phyloP scores from a whole-genome alignment of 768 basidiomycete species.

The Leccinum truebloodii region DNA sequence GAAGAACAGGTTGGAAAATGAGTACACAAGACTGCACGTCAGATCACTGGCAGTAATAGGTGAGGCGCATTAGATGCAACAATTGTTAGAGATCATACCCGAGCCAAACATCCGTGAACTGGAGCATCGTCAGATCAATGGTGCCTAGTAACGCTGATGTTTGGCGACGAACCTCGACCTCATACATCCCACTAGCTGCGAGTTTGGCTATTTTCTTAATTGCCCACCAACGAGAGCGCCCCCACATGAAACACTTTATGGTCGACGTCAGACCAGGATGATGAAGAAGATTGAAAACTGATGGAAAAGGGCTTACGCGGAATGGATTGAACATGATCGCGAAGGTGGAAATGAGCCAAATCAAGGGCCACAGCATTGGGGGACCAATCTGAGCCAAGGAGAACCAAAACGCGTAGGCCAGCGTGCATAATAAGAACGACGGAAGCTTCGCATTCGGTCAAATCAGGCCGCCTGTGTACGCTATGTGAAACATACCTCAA shows the following conservation, averaged over 20 bases:
- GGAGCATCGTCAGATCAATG: slow-evolving; percentile 7
- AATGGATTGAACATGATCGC: slow-evolving; percentile 75
- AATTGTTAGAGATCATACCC: slow-evolving; percentile 48
- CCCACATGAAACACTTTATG: slow-evolving; percentile 43
- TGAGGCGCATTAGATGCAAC: slow-evolving; percentile 8
- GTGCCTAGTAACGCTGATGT: background rate
- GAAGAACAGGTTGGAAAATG: slow-evolving; percentile 70
- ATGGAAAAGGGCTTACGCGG: slow-evolving; percentile 42
- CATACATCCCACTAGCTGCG: slow-evolving; percentile 64
- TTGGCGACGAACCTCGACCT: slow-evolving; percentile 62
- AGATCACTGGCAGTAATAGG: slow-evolving; percentile 57
- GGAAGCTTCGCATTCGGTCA: slow-evolving; percentile 58
- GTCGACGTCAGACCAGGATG: background rate
- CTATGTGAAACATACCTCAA: slow-evolving; percentile 47
- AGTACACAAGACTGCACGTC: slow-evolving; percentile 77
- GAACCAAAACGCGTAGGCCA: slow-evolving; percentile 83
- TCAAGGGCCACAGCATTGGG: slow-evolving; percentile 76
- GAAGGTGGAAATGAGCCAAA: slow-evolving; percentile 71
- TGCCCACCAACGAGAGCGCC: slow-evolving; percentile 70
- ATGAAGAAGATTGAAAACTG: background rate
- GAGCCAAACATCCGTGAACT: slow-evolving; percentile 91
- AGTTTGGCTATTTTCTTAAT: slow-evolving; percentile 62
- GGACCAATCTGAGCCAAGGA: slow-evolving; percentile 70
- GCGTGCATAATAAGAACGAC: slow-evolving; percentile 68
- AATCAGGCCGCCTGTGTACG: background rate